A percentile compares a stretch with the other conserved stretches of the same genome.
These are phyloP conservation scores for Arthroderma sp. DNA, from an alignment of 2,329 filamentous ascomycete species.

Conservation along the genomic window DNA sequence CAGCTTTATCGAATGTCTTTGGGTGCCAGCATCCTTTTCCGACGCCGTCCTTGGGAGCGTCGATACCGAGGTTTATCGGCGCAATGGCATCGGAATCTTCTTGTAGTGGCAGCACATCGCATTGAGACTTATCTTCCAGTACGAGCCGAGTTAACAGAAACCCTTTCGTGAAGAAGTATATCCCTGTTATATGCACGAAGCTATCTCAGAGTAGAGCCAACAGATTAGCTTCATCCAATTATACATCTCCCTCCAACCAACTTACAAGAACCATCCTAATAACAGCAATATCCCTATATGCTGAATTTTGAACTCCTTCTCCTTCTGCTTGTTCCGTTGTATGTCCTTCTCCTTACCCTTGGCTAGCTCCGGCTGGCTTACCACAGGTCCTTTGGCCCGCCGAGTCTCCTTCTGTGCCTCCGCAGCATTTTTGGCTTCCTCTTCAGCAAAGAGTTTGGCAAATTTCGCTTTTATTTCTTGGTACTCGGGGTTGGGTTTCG, in stretches of 20 bases:
- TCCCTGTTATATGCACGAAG: conserved; percentile 62
- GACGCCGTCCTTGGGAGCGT: conserved; percentile 19
- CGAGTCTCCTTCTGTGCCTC: not conserved
- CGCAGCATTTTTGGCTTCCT: conserved; percentile 13
- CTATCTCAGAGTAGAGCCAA: conserved; percentile 27
- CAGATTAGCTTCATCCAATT: not conserved
- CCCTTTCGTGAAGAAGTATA: conserved; percentile 87
- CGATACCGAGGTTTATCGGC: conserved; percentile 16
- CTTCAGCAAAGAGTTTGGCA: conserved; percentile 15
- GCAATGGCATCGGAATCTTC: not conserved
- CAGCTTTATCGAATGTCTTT: conserved; percentile 81
- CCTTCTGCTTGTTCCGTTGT: conserved; percentile 21
- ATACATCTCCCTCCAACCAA: conserved; percentile 4
- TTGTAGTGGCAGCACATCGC: conserved; percentile 55
- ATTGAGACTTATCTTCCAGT: conserved; percentile 63
- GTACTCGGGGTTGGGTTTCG: conserved; percentile 12
- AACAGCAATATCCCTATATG: conserved; percentile 30
- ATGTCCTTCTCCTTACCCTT: conserved; percentile 22
- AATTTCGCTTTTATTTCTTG: conserved; percentile 16
- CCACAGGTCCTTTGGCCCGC: conserved; percentile 1
- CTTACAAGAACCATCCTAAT: conserved; percentile 33
- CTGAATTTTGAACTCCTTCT: conserved; percentile 29
- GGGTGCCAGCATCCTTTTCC: conserved; percentile 83
- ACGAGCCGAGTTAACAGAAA: conserved; percentile 83
- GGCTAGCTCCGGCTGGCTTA: conserved; percentile 13